These are phyloP conservation scores for Nowakowskiella sp. DNA, from an alignment of 192 early-diverging fungal genomes.

Conservation along the genomic window DNA sequence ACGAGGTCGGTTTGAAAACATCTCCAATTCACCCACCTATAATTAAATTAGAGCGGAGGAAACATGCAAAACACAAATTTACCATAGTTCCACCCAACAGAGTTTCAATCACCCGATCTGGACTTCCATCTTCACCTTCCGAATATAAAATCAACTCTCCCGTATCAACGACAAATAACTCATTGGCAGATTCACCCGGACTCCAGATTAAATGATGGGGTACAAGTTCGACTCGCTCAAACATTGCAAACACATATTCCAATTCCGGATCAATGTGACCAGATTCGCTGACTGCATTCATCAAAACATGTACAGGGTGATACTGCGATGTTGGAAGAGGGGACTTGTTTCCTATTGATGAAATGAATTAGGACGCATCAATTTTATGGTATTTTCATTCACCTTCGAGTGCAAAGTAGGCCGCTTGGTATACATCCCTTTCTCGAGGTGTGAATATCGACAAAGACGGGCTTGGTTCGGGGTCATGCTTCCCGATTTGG, in stretches of 20 bases:
- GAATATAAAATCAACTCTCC: slow-evolving; percentile 56
- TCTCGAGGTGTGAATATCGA: too few species aligned
- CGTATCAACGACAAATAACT: slow-evolving; percentile 68
- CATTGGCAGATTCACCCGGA: slow-evolving; percentile 47
- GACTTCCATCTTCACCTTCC: slow-evolving; percentile 22
- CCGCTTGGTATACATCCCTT: too few species aligned
- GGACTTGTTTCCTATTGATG: too few species aligned
- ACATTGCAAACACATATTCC: slow-evolving; percentile 30
- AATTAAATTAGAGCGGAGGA: slow-evolving; percentile 5
- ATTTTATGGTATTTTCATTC: too few species aligned
- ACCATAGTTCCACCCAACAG: slow-evolving; percentile 86
- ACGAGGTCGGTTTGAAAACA: slow-evolving; percentile 48
- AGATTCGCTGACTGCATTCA: too few species aligned
- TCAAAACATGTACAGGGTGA: too few species aligned
- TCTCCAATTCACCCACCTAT: slow-evolving; percentile 69
- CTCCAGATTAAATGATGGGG: slow-evolving; percentile 60
- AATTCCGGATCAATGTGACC: background rate
- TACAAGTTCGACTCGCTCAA: slow-evolving; percentile 48
- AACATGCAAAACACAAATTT: slow-evolving; percentile 1
- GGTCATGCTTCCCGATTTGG: too few species aligned
- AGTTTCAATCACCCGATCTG: slow-evolving; percentile 55
- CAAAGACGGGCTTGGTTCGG: too few species aligned
- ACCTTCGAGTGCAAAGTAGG: too few species aligned
- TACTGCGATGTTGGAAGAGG: too few species aligned
- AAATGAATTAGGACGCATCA: too few species aligned